phyloP scores from a whole-genome alignment of 75 land plant genomes.

The Sequoia sempervirens region DNA sequence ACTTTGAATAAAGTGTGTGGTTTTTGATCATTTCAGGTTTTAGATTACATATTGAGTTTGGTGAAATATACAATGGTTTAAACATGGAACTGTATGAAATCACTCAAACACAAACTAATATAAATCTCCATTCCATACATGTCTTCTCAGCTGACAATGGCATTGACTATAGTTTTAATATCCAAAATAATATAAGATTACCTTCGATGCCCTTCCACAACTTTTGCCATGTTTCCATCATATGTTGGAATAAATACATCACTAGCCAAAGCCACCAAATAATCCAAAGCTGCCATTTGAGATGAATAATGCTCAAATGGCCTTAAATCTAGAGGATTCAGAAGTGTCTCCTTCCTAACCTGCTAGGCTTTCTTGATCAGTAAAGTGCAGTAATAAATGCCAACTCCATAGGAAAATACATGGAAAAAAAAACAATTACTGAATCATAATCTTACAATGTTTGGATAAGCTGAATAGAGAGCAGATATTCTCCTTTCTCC shows the following conservation, averaged over 20 bases:
- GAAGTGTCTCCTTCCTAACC: slow-evolving; percentile 80
- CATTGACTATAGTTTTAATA: neutral
- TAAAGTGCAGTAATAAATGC: neutral
- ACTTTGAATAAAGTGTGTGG: neutral
- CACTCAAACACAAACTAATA: neutral
- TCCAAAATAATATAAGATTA: slow-evolving; percentile 11
- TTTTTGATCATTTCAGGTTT: neutral
- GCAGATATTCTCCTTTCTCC: slow-evolving; percentile 60
- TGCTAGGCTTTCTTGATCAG: slow-evolving; percentile 18
- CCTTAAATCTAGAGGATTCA: slow-evolving; percentile 44
- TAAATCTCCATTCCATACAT: neutral
- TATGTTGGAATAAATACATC: slow-evolving; percentile 81
- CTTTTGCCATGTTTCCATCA: slow-evolving; percentile 92
- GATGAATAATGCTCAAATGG: slow-evolving; percentile 74
- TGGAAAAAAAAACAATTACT: neutral
- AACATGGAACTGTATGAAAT: neutral
- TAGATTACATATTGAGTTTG: neutral
- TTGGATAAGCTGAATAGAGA: slow-evolving; percentile 56
- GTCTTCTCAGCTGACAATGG: neutral
- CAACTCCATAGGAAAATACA: neutral
- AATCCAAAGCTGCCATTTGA: slow-evolving; percentile 92
- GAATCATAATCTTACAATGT: slow-evolving; percentile 46
- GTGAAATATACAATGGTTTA: neutral
- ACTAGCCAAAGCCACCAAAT: slow-evolving; percentile 73
- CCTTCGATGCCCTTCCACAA: slow-evolving; percentile 94